Percentiles rank a stretch among this genome's conserved stretches.
Conservation (phyloP, 2,329 filamentous ascomycete species). For the Talaromyces sp. region DNA sequence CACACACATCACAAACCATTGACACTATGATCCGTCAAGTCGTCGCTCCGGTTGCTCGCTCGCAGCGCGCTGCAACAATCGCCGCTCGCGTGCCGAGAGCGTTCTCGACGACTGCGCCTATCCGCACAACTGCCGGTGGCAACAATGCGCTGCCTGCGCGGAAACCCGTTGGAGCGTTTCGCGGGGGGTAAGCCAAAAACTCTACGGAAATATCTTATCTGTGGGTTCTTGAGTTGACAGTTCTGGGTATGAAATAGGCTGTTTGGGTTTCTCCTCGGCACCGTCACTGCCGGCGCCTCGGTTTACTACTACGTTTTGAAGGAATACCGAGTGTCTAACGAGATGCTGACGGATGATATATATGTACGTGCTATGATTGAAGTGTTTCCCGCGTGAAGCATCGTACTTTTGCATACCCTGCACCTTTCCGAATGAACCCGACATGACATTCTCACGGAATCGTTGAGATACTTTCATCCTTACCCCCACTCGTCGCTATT, state of each 20-base stretch:
- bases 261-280: constrained; percentile 86
- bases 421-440: not conserved
- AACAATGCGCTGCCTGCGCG: constrained; percentile 43
- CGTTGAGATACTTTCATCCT: not conserved
- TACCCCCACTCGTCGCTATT: not conserved
- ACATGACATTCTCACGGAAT: not conserved
- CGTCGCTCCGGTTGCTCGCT: constrained; percentile 12
- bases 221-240: not conserved
- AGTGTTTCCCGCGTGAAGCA: not conserved
- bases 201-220: not conserved
- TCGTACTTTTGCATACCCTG: not conserved
- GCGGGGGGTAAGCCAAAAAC: constrained; percentile 59
- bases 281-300: constrained; percentile 69
- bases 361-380: constrained; percentile 62
- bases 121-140: constrained; percentile 35
- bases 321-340: constrained; percentile 91
- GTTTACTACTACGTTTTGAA: constrained; percentile 91
- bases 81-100: not conserved
- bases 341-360: constrained; percentile 91
- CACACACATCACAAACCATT: not conserved
- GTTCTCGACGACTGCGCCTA: constrained; percentile 34
- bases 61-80: constrained; percentile 4
- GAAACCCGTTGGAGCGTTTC: constrained; percentile 66
- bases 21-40: not conserved
- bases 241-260: constrained; percentile 51